Percentiles rank a stretch among this genome's conserved stretches.
Evolutionary conservation across 495 filamentous ascomycete genomes (phyloP).

Genomic region (Talaromyces nanjingensis): DNA sequence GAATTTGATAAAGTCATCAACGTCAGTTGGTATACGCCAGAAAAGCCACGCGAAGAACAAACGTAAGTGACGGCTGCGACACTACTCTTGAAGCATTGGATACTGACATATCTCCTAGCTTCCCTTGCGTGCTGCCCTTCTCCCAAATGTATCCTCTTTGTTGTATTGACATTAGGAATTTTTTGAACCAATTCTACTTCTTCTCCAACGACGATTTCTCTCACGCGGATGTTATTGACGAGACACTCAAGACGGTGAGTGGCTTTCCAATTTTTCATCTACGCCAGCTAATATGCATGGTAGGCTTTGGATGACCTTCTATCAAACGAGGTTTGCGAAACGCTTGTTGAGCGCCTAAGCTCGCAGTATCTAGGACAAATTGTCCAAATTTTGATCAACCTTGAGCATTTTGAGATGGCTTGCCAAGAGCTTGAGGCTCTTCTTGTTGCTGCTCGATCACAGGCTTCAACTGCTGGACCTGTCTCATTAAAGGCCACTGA

Average conservation of each 20-base stretch:
- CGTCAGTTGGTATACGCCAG: conserved; percentile 87
- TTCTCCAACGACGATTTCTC: conserved; percentile 94
- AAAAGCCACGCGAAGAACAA: conserved; percentile 67
- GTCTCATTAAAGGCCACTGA: conserved; percentile 74
- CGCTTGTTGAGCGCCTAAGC: conserved; percentile 77
- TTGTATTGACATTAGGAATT: conserved; percentile 95
- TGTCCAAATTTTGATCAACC: conserved; percentile 94
- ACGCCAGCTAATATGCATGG: background rate
- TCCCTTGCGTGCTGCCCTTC: conserved; percentile 89
- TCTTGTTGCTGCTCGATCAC: conserved; percentile 72
- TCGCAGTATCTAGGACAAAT: conserved; percentile 96
- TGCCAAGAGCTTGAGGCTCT: conserved; percentile 81
- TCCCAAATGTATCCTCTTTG: conserved; percentile 98
- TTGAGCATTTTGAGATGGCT: conserved; percentile 93
- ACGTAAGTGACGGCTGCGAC: conserved; percentile 43
- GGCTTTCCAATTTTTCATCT: background rate
- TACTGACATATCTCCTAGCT: conserved; percentile 40
- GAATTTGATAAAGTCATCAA: conserved; percentile 93
- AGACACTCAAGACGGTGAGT: conserved; percentile 69
- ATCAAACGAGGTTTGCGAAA: conserved; percentile 80
- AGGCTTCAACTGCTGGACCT: conserved; percentile 61
- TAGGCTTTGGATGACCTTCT: conserved; percentile 84
- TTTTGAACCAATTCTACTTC: conserved; percentile 92
- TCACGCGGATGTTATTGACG: conserved; percentile 77
- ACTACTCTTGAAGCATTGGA: background rate